Conservation (phyloP, 2,329 filamentous ascomycete species). For the Ceratocystis papillata region DNA sequence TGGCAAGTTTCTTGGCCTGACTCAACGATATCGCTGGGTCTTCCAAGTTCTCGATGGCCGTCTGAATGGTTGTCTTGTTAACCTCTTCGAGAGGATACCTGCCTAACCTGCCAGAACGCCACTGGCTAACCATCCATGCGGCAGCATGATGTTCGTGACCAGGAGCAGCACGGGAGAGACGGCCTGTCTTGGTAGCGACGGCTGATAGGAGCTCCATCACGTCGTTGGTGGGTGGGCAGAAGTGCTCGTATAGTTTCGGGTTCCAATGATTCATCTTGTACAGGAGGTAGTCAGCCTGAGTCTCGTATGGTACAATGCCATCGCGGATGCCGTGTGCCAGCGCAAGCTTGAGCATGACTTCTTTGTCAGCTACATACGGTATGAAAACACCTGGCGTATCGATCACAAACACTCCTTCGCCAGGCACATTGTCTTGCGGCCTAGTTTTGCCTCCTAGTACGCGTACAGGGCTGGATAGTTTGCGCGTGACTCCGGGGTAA, state of each 20-base stretch:
- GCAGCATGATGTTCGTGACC: constrained; percentile 64
- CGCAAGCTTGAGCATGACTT: constrained; percentile 90
- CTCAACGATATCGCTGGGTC: constrained; percentile 49
- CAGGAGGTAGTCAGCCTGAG: constrained; percentile 81
- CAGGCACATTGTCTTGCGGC: constrained; percentile 31
- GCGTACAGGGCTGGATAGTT: constrained; percentile 71
- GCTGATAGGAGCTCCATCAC: constrained; percentile 58
- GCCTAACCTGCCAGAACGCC: constrained; percentile 66
- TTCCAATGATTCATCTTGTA: constrained; percentile 66
- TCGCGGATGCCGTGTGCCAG: constrained; percentile 87
- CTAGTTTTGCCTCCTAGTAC: constrained; percentile 40
- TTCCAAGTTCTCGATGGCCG: constrained; percentile 38
- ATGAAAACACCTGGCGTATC: constrained; percentile 95
- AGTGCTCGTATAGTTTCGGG: constrained; percentile 50
- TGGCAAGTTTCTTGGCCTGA: constrained; percentile 57
- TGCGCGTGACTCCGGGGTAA: constrained; percentile 81
- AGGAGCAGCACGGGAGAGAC: constrained; percentile 60
- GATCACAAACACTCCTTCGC: constrained; percentile 64
- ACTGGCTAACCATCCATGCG: constrained; percentile 69
- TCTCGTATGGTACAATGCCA: constrained; percentile 64
- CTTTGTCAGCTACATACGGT: constrained; percentile 73
- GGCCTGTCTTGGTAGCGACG: constrained; percentile 64
- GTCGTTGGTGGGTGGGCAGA: constrained; percentile 69
- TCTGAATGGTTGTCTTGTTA: constrained; percentile 44
- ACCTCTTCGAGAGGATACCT: constrained; percentile 71